phyloP scores from a whole-genome alignment of 768 basidiomycete species.

The Suillus plorans region DNA sequence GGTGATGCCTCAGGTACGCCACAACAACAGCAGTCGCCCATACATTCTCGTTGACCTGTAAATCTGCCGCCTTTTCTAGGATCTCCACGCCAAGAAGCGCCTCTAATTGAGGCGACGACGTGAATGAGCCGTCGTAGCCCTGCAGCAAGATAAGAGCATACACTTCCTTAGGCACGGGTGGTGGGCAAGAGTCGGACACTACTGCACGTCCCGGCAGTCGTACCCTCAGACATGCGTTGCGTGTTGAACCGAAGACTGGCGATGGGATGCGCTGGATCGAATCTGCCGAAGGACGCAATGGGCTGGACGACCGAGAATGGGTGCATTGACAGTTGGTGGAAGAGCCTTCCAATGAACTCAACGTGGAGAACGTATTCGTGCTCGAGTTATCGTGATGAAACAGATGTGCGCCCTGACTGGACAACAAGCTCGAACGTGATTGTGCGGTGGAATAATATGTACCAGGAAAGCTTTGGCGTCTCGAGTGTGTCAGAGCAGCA shows the following conservation, averaged over 20 bases:
- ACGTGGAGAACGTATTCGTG: constrained; percentile 39
- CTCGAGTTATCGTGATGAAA: constrained; percentile 29
- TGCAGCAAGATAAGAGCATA: constrained; percentile 40
- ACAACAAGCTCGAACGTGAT: constrained; percentile 11
- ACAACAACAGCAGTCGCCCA: constrained; percentile 52
- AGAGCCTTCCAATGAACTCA: constrained; percentile 47
- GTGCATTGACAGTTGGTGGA: constrained; percentile 36
- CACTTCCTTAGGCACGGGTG: constrained; percentile 26
- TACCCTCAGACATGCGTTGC: not conserved
- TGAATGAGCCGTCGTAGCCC: constrained; percentile 49
- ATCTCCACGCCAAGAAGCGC: constrained; percentile 37
- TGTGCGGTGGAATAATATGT: constrained; percentile 24
- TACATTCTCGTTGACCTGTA: constrained; percentile 30
- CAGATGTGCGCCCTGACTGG: constrained; percentile 9
- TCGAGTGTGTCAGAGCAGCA: not conserved
- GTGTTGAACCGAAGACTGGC: constrained; percentile 25
- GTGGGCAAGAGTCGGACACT: not conserved
- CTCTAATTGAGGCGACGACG: constrained; percentile 27
- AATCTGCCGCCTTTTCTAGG: constrained; percentile 28
- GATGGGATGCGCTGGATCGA: constrained; percentile 31
- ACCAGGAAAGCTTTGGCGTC: constrained; percentile 14
- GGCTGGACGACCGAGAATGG: constrained; percentile 20
- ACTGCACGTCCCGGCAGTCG: not conserved
- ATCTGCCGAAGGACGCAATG: constrained; percentile 24
- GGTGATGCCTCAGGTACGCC: constrained; percentile 42